Conservation (phyloP, 1,284 basidiomycete species). For the Pisolithus thermaeus region DNA sequence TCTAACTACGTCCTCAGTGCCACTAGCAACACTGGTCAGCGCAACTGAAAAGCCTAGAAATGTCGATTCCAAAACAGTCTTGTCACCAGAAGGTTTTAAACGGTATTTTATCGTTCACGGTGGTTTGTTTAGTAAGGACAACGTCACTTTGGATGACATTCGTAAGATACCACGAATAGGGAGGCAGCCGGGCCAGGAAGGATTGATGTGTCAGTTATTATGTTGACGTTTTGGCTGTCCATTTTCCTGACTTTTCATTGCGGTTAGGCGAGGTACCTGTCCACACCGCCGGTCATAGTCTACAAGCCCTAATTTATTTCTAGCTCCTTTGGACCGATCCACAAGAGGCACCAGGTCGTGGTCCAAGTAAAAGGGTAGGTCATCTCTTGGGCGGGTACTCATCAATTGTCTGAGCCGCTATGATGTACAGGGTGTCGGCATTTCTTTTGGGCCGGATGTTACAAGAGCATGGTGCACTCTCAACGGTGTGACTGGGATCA, state of each 20-base stretch:
- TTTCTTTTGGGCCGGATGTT: slow-evolving; percentile 94
- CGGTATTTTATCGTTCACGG: slow-evolving; percentile 97
- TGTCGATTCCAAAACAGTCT: slow-evolving; percentile 47
- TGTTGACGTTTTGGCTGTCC: slow-evolving; percentile 2
- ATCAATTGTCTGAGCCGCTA: slow-evolving; percentile 8
- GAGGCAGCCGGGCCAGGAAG: slow-evolving; percentile 90
- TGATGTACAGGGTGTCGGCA: slow-evolving; percentile 75
- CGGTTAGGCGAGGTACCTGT: slow-evolving; percentile 49
- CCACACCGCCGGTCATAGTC: background rate
- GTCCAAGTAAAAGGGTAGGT: slow-evolving; percentile 88
- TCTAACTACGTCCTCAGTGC: slow-evolving; percentile 49
- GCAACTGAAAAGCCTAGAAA: slow-evolving; percentile 59
- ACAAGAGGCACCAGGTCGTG: slow-evolving; percentile 84
- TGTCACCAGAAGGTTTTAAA: slow-evolving; percentile 81
- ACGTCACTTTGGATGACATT: slow-evolving; percentile 89
- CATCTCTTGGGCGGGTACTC: background rate
- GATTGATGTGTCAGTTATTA: slow-evolving; percentile 85
- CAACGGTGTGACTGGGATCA: slow-evolving; percentile 84
- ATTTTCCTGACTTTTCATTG: slow-evolving; percentile 8
- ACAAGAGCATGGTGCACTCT: slow-evolving; percentile 84
- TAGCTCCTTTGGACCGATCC: slow-evolving; percentile 92
- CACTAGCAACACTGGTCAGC: slow-evolving; percentile 82
- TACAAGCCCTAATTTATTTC: slow-evolving; percentile 5
- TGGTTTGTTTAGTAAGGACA: slow-evolving; percentile 93
- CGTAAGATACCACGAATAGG: slow-evolving; percentile 84